Evolutionary conservation across 257 asterid species (phyloP), one percentile per base, ranked within the genome.

Genomic region (Schizonepeta tenuifolia): DNA sequence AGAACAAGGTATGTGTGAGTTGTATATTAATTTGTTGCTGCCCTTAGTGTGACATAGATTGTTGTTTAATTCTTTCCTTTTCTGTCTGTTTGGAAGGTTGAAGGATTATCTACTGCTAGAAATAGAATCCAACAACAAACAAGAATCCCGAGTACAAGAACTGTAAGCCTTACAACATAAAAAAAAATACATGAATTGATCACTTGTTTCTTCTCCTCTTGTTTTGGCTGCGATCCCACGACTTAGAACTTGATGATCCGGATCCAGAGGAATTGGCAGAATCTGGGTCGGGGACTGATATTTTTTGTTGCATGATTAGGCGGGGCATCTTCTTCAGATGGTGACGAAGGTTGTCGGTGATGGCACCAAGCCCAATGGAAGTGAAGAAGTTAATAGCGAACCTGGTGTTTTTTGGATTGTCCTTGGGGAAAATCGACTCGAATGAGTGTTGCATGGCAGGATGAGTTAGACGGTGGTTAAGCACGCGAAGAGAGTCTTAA

Each of bases 301-400:
- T 89, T 50, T 89, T 93, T 51, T 93, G 96, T 73, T 93, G 96
- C 98, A 89, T 90, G 59, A 93, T 93, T 24, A 90, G 88, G 14
- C 91, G 81, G 9, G 98, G 97, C 96, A 87, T 93, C 79, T 89
- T 90, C 86, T 93, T 93, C 70, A 90, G 85, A 77, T 86, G 87
- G 82, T 93, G 96, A 0, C 98, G 86, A 56, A 89, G 79, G 68
- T 85, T 89, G 38, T 89, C 96, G 0, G 98, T 90, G 24, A 90
- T 93, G 50, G 96, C 97, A 56, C 97, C 97, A 43, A 89, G 84
- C 72, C 98, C 97, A 43, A 93, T 90, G 35, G 98, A 89, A 4
- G 97, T 93, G 86, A 93, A 93, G 40, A 93, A 93, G 78, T 90
- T 93, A 65, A 93, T 90, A 0, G 98, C 82, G 9, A 93, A 93